Evolutionary conservation across 1,284 basidiomycete genomes (phyloP).

Genomic region (Moesziomyces parantarcticus): DNA sequence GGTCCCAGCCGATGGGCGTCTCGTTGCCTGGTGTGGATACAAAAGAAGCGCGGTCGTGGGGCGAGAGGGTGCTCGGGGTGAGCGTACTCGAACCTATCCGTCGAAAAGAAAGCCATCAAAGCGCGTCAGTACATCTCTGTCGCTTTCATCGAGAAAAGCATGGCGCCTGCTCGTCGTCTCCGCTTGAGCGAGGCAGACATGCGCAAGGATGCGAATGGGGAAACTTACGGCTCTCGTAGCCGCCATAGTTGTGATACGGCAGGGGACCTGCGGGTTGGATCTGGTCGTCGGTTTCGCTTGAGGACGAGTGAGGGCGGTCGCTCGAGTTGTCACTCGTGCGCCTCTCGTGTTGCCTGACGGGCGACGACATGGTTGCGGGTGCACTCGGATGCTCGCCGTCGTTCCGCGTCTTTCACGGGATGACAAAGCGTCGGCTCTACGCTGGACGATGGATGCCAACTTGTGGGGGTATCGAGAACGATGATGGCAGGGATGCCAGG

Average conservation of each 20-base stretch:
- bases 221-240: conserved; percentile 31
- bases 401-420: not conserved
- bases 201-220: not conserved
- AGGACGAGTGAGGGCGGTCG: conserved; percentile 26
- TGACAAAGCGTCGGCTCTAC: not conserved
- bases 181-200: not conserved
- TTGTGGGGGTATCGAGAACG: not conserved
- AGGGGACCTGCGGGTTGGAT: conserved; percentile 19
- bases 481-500: not conserved
- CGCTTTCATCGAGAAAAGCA: not conserved
- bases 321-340: conserved; percentile 33
- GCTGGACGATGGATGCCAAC: not conserved
- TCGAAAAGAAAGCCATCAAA: not conserved
- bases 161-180: too few relatives aligned
- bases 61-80: conserved; percentile 20
- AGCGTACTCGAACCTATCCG: conserved; percentile 4
- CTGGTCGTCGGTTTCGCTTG: conserved; percentile 28
- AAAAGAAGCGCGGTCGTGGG: conserved; percentile 14
- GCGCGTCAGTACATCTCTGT: not conserved
- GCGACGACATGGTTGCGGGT: conserved; percentile 26
- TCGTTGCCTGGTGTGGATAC: conserved; percentile 20
- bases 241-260: conserved; percentile 26
- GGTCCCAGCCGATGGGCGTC: conserved; percentile 17
- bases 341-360: conserved; percentile 13
- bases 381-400: not conserved